These are phyloP conservation scores for Metarhizium robertsii DNA, from an alignment of 2,329 filamentous ascomycete species.

Conservation along the genomic window DNA sequence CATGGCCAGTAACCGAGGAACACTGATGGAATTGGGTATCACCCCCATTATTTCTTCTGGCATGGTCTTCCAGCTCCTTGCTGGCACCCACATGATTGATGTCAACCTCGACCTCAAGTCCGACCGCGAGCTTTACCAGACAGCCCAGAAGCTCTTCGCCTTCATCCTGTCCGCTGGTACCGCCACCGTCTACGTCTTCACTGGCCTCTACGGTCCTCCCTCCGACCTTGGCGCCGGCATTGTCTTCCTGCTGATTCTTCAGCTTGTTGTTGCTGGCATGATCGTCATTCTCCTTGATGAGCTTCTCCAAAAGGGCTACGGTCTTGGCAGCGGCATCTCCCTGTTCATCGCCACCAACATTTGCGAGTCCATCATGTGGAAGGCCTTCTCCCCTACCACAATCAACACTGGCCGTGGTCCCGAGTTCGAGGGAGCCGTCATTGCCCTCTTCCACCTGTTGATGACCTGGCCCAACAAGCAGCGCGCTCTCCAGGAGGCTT, in stretches of 20 bases:
- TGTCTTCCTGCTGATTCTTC: slow-evolving; percentile 94
- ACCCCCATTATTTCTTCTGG: slow-evolving; percentile 98
- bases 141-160: slow-evolving; percentile 96
- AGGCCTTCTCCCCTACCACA: slow-evolving; percentile 97
- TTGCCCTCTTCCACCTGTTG: slow-evolving; percentile 94
- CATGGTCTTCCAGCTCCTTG: slow-evolving; percentile 99
- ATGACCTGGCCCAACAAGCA: slow-evolving; percentile 99
- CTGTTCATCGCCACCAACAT: slow-evolving; percentile 99
- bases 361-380: slow-evolving; percentile 99
- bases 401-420: slow-evolving; percentile 99
- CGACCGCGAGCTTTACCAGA: slow-evolving; percentile 99
- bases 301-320: slow-evolving; percentile 98
- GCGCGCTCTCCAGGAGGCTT: slow-evolving; percentile 93
- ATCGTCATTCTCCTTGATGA: slow-evolving; percentile 99
- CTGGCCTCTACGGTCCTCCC: slow-evolving; percentile 92
- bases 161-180: slow-evolving; percentile 97
- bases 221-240: slow-evolving; percentile 96
- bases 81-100: slow-evolving; percentile 98
- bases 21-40: slow-evolving; percentile 92
- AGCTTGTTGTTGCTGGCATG: slow-evolving; percentile 93
- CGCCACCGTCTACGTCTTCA: slow-evolving; percentile 96
- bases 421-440: slow-evolving; percentile 97
- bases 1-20: slow-evolving; percentile 96
- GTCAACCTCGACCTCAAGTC: slow-evolving; percentile 99
- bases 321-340: slow-evolving; percentile 95